These are phyloP conservation scores for Sungouiella blattae DNA, from an alignment of 805 yeast genomes.

Conservation along the genomic window DNA sequence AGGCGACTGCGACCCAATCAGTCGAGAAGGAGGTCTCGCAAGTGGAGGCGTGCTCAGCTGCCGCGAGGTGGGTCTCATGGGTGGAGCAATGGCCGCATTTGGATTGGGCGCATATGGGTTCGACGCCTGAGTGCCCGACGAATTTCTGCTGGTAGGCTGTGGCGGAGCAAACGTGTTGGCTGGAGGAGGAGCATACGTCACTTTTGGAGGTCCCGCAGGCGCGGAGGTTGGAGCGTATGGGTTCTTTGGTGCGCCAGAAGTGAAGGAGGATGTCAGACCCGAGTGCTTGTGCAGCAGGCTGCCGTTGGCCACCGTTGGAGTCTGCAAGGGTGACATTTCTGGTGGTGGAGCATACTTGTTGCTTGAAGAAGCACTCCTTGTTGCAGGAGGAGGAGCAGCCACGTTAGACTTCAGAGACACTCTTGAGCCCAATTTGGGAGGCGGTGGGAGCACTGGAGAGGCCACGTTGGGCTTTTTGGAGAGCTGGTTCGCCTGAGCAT, in stretches of 20 bases:
- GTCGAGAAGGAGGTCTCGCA: not conserved
- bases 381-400: constrained; percentile 27
- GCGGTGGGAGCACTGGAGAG: constrained; percentile 11
- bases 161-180: constrained; percentile 15
- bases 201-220: constrained; percentile 15
- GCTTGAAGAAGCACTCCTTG: constrained; percentile 1
- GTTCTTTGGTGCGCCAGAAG: constrained; percentile 18
- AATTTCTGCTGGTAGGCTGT: constrained; percentile 2
- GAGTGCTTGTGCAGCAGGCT: not conserved
- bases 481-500: constrained; percentile 1
- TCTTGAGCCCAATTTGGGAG: constrained; percentile 11
- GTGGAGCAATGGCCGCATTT: constrained; percentile 3
- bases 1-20: constrained; percentile 7
- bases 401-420: constrained; percentile 18
- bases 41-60: constrained; percentile 1
- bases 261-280: not conserved
- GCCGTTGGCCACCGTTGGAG: not conserved
- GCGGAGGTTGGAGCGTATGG: constrained; percentile 23
- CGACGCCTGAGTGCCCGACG: constrained; percentile 3
- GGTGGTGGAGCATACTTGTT: constrained; percentile 32
- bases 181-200: constrained; percentile 34
- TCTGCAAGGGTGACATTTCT: constrained; percentile 1
- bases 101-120: constrained; percentile 13
- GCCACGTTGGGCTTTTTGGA: constrained; percentile 8
- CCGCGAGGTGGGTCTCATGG: not conserved